Base-by-base conservation (phyloP, 495 filamentous ascomycete species). In the Aspergillus incahuasiensis region DNA sequence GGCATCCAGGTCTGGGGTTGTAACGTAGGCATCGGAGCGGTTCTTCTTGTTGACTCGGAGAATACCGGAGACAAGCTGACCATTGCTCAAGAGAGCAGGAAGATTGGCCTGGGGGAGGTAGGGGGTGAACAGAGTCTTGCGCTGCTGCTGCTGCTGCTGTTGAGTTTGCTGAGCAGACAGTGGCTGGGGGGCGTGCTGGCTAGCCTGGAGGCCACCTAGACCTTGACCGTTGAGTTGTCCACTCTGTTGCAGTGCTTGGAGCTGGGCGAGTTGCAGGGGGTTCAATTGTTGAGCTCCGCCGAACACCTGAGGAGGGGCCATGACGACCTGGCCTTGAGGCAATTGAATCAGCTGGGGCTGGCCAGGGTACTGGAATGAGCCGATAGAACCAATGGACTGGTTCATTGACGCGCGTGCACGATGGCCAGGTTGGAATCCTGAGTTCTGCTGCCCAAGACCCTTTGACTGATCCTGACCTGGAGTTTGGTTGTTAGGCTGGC, bases 21-120 rank as follows among this genome's bases (percentile, higher is more conserved):
- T 90, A 46, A 98, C 94, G 62, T 98, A 98, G 5, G 94, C 94
- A 69, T 98, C 95, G 59, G 94, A 97, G 38, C 94, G 84, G 68
- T 98, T 98, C 79, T 98, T 98, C 78, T 97, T 98, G 79, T 98
- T 98, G 52, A 98, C 94, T 42, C 94, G 88, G 39, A 98, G 86
- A 62, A 97, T 90, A 77, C 94, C 94, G 46, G 94, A 90, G 35
- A 98, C 94, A 43, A 98, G 84, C 66, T 96, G 91, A 13, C 92
- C 94, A 60, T 97, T 91, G 61, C 84, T 83, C 52, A 98, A 81
- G 28, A 98, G 80, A 24, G 91, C 94, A 40, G 94, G 94, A 16
- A 98, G 78, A 42, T 88, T 96, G 20, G 95, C 95, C 68, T 98
- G 94, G 6, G 94, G 95, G 35, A 98, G 80, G 63, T 98, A 98